Evolutionary conservation across 164 flowering plant species (phyloP).

Genomic region (Magnolia officinalis): DNA sequence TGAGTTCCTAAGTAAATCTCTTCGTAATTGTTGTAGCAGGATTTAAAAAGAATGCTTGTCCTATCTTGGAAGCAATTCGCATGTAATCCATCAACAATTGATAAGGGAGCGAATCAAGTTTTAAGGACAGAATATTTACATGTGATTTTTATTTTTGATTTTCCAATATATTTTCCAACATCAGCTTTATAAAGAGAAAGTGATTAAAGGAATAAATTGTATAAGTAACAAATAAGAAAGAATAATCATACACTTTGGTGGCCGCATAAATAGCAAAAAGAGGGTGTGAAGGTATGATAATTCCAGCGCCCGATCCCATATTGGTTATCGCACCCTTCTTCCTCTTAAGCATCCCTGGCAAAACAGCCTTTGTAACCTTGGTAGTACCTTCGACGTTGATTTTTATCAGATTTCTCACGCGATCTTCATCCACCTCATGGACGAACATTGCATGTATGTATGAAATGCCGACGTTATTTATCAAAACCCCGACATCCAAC

Average conservation of each 20-base stretch:
- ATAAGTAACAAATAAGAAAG: not conserved
- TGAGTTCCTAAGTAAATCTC: no score
- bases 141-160: no score
- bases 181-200: no score
- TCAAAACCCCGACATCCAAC: conserved; percentile 74
- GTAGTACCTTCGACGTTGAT: conserved; percentile 79
- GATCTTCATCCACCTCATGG: conserved; percentile 71
- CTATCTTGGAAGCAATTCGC: no score
- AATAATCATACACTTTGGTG: conserved; percentile 73
- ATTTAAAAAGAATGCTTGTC: no score
- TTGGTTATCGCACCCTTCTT: conserved; percentile 88
- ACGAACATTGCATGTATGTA: conserved; percentile 76
- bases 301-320: conserved; percentile 81
- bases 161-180: no score
- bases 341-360: conserved; percentile 78
- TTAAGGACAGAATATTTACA: no score
- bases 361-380: conserved; percentile 69
- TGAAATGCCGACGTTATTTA: conserved; percentile 78
- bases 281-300: conserved; percentile 79
- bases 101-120: no score
- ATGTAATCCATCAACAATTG: no score
- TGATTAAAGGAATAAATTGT: no score
- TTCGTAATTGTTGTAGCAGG: no score
- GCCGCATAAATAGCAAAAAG: conserved; percentile 86
- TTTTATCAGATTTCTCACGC: conserved; percentile 58